Evolutionary conservation across 371 early-diverging fungal species (phyloP).

Genomic region (Mycotypha africana): DNA sequence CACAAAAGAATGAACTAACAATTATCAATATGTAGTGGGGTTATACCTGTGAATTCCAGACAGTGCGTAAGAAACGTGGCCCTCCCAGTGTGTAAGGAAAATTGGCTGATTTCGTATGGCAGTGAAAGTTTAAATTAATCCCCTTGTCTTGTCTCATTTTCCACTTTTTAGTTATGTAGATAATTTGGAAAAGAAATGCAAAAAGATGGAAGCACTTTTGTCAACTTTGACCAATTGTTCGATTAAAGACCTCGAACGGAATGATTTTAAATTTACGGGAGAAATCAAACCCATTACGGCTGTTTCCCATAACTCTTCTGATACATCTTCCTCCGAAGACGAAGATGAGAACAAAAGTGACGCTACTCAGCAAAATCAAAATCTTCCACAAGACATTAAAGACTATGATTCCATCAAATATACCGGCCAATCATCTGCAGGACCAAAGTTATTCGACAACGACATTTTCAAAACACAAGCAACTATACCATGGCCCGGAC

Average conservation of each 20-base stretch:
- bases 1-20: no score
- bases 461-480: constrained; percentile 33
- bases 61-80: constrained; percentile 43
- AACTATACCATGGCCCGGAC: constrained; percentile 33
- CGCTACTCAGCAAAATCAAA: constrained; percentile 17
- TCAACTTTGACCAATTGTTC: constrained; percentile 28
- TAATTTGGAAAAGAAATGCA: constrained; percentile 38
- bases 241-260: constrained; percentile 35
- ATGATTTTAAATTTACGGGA: constrained; percentile 22
- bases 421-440: constrained; percentile 36
- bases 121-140: neutral
- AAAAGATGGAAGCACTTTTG: constrained; percentile 40
- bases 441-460: constrained; percentile 26
- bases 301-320: neutral
- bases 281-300: neutral
- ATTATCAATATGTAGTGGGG: no score
- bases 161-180: constrained; percentile 31
- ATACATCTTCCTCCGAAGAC: neutral
- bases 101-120: no score
- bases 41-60: constrained; percentile 40
- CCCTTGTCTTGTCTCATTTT: neutral
- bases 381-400: constrained; percentile 16
- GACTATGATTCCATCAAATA: constrained; percentile 47
- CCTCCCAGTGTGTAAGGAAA: constrained; percentile 43
- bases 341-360: neutral